Conservation (phyloP, 1,139 yeast genomes). For the Pichia sp. region DNA sequence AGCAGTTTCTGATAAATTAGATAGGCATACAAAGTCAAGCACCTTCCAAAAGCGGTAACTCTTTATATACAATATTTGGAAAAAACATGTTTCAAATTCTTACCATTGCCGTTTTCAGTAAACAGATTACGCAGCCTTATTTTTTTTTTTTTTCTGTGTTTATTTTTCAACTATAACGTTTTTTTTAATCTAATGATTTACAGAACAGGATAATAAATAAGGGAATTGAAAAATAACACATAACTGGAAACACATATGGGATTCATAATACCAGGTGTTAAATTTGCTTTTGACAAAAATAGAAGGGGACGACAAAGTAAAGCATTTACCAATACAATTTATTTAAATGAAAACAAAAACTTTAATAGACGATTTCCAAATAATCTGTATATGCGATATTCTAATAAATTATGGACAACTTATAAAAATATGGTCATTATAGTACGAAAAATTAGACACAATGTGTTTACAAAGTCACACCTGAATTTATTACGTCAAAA, state of each 20-base stretch:
- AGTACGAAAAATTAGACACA: not conserved
- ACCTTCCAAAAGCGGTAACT: too few species aligned
- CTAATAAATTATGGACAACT: not conserved
- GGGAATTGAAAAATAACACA: too few species aligned
- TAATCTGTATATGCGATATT: slow-evolving; percentile 3
- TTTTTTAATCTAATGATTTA: too few species aligned
- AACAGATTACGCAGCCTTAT: too few species aligned
- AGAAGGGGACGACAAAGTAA: slow-evolving; percentile 6
- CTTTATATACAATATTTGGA: too few species aligned
- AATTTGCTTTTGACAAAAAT: slow-evolving; percentile 8
- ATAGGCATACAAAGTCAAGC: too few species aligned
- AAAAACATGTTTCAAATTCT: too few species aligned
- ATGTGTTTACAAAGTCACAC: not conserved
- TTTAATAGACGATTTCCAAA: slow-evolving; percentile 12
- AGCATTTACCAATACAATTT: slow-evolving; percentile 2
- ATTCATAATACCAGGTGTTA: slow-evolving; percentile 14
- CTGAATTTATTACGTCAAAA: slow-evolving; percentile 1
- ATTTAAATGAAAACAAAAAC: slow-evolving; percentile 10
- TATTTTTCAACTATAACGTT: too few species aligned
- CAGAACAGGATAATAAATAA: too few species aligned
- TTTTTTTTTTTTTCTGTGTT: too few species aligned
- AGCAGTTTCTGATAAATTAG: too few species aligned
- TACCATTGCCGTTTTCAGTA: too few species aligned
- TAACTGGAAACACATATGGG: slow-evolving; percentile 9
- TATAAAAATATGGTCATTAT: not conserved